A percentile compares a stretch with the other conserved stretches of the same genome.
These are phyloP conservation scores for Globisporangium barbulae DNA, from an alignment of 352 stramenopile genomes.

Conservation along the genomic window DNA sequence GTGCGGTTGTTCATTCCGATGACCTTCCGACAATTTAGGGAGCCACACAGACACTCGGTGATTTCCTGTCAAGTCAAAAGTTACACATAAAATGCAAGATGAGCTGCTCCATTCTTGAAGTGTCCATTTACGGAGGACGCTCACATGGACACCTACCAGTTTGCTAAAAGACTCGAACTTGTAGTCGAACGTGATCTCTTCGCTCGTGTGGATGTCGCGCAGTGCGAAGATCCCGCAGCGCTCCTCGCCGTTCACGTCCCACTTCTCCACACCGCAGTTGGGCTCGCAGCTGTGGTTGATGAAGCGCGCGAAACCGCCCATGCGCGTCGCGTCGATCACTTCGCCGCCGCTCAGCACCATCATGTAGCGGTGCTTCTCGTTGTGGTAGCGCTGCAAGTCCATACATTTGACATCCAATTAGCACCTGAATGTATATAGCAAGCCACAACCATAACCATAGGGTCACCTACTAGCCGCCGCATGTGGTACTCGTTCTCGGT, in stretches of 20 bases:
- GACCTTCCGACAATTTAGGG: conserved; percentile 60
- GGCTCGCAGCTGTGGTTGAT: conserved; percentile 96
- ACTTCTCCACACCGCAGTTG: conserved; percentile 94
- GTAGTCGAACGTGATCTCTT: conserved; percentile 96
- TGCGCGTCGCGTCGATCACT: conserved; percentile 88
- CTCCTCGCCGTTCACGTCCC: conserved; percentile 90
- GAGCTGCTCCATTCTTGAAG: not conserved
- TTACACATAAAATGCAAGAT: not conserved
- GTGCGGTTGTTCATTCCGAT: conserved; percentile 71
- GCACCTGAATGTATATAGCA: not conserved
- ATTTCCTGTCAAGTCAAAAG: conserved; percentile 43
- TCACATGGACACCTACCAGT: conserved; percentile 20
- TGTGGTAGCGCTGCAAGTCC: conserved; percentile 58
- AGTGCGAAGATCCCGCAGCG: conserved; percentile 95
- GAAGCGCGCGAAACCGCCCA: conserved; percentile 91
- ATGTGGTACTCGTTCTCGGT: conserved; percentile 83
- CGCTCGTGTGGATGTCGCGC: conserved; percentile 79
- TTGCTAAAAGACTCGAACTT: conserved; percentile 83
- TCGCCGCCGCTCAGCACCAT: conserved; percentile 81
- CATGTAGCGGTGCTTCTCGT: conserved; percentile 83
- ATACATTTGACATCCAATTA: not conserved
- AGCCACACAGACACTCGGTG: conserved; percentile 61
- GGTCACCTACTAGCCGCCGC: conserved; percentile 49
- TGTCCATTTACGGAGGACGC: not conserved
- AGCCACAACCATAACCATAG: not conserved